Conservation (phyloP, 73 alveolate genomes). For the Tetrahymena elliotti region DNA sequence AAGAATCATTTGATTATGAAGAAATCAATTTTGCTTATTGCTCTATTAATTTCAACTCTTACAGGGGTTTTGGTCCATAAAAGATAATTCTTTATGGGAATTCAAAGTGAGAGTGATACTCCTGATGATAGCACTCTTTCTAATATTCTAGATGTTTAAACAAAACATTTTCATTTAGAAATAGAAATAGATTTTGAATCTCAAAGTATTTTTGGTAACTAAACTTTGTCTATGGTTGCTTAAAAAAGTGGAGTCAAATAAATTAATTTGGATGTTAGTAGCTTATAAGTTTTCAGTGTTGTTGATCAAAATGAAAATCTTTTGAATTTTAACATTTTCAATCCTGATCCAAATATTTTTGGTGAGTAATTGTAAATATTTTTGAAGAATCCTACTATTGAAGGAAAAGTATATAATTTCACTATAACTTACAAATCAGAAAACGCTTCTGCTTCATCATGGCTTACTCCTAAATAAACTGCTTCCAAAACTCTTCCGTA, state of each 20-base stretch:
- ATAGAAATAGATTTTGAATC: not conserved
- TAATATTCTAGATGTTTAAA: not conserved
- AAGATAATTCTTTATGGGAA: not conserved
- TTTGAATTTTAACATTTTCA: not conserved
- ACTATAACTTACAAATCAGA: not conserved
- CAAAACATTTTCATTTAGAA: not conserved
- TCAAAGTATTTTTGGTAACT: not conserved
- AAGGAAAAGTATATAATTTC: not conserved
- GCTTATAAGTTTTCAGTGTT: not conserved
- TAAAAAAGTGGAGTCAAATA: not conserved
- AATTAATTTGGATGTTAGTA: not conserved
- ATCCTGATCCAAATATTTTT: not conserved
- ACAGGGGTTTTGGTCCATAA: not conserved
- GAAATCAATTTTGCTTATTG: not conserved
- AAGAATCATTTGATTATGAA: not conserved
- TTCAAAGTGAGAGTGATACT: not conserved
- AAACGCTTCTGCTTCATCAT: not conserved
- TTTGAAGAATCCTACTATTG: not conserved
- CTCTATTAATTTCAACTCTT: not conserved
- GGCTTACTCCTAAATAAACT: not conserved
- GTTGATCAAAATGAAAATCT: not conserved
- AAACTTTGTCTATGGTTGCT: not conserved
- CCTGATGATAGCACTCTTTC: not conserved
- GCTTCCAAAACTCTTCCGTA: not conserved
- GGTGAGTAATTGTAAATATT: not conserved